phyloP scores from a whole-genome alignment of 139 green algal species.

The Closterium sp. region DNA sequence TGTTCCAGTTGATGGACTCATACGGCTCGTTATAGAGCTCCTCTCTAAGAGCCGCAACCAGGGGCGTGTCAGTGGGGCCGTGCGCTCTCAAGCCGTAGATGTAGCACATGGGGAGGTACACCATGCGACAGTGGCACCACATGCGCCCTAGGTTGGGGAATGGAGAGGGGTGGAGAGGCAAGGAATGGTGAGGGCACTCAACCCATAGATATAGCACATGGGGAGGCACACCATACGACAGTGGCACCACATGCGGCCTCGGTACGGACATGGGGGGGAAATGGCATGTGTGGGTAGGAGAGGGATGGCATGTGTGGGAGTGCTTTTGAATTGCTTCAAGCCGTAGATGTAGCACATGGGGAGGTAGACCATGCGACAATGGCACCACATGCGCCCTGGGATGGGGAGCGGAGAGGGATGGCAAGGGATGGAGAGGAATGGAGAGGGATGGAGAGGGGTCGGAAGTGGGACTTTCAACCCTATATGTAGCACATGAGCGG shows the following conservation, averaged over 20 bases:
- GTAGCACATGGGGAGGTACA: constrained; percentile 99
- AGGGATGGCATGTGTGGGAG: neutral
- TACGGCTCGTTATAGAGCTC: constrained; percentile 89
- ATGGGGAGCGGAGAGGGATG: neutral
- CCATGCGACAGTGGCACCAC: constrained; percentile 99
- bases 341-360: constrained; percentile 98
- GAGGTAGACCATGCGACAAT: constrained; percentile 98
- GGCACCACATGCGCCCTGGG: constrained; percentile 96
- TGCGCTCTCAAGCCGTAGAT: constrained; percentile 78
- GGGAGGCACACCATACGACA: neutral
- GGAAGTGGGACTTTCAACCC: too few species aligned
- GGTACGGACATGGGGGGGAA: neutral
- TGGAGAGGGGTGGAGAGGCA: neutral
- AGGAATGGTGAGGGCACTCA: neutral
- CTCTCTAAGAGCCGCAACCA: constrained; percentile 59
- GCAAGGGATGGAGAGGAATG: too few species aligned
- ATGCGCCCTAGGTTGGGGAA: constrained; percentile 74
- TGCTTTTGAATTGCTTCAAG: constrained; percentile 36
- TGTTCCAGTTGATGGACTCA: constrained; percentile 90
- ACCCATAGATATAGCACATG: neutral
- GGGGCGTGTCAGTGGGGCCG: neutral
- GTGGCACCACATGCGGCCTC: neutral
- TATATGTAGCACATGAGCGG: too few species aligned
- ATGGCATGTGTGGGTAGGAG: neutral
- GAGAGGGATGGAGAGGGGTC: too few species aligned